phyloP scores from a whole-genome alignment of 495 filamentous ascomycete genomes.

The Penicillium paradoxum region DNA sequence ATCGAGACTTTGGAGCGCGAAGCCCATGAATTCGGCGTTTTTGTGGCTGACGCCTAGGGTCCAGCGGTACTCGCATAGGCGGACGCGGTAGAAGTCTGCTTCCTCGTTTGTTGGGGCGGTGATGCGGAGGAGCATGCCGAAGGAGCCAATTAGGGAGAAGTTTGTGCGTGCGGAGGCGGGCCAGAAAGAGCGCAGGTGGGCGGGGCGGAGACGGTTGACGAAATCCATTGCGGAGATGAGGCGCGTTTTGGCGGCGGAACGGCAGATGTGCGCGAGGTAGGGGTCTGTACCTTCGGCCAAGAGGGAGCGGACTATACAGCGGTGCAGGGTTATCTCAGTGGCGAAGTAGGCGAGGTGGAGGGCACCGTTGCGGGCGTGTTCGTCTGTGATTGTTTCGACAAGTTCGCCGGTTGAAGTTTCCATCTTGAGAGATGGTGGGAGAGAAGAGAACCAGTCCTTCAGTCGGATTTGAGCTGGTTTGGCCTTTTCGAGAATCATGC shows the following conservation, averaged over 20 bases:
- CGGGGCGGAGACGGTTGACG: constrained; percentile 51
- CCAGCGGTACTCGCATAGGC: constrained; percentile 89
- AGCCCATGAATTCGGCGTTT: constrained; percentile 64
- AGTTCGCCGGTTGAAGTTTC: constrained; percentile 42
- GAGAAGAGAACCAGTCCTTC: constrained; percentile 54
- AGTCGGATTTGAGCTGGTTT: constrained; percentile 57
- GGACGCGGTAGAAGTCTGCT: constrained; percentile 86
- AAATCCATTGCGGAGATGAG: constrained; percentile 56
- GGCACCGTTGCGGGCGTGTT: constrained; percentile 45
- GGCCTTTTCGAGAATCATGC: constrained; percentile 54
- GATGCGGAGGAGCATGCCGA: constrained; percentile 70
- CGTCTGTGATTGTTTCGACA: constrained; percentile 37
- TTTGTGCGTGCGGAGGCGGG: constrained; percentile 49
- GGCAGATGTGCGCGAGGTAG: constrained; percentile 85
- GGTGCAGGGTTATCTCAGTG: constrained; percentile 57
- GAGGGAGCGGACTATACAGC: constrained; percentile 54
- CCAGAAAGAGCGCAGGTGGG: constrained; percentile 54
- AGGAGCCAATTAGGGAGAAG: constrained; percentile 52
- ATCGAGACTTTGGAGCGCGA: constrained; percentile 47
- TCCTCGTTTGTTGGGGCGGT: constrained; percentile 83
- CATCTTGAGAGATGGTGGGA: constrained; percentile 51
- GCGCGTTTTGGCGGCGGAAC: constrained; percentile 65
- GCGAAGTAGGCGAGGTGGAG: constrained; percentile 60
- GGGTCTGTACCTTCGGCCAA: constrained; percentile 39
- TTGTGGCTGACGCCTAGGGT: constrained; percentile 81